These are phyloP conservation scores for Cercophora newfieldiana DNA, from an alignment of 495 filamentous ascomycete genomes.

Conservation along the genomic window DNA sequence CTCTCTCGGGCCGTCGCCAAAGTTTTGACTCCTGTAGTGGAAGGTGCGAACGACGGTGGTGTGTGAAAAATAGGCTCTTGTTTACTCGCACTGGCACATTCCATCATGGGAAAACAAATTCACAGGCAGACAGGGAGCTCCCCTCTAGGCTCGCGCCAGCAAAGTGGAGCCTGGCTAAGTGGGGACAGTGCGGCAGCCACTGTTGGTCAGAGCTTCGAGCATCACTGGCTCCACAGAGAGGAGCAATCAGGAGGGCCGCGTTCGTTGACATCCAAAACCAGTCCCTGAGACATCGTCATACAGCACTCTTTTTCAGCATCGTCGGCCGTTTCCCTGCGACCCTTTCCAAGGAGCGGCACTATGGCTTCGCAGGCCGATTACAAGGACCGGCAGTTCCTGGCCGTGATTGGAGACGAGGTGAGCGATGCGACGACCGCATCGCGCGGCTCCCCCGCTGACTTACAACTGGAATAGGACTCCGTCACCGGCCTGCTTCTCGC, in stretches of 20 bases:
- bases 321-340: not conserved
- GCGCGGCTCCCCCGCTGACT: conserved; percentile 9
- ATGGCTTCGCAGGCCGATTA: conserved; percentile 62
- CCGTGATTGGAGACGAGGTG: conserved; percentile 97
- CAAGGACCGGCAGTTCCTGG: conserved; percentile 93
- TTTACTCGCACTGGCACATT: not conserved
- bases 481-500: conserved; percentile 93
- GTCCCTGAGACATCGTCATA: not conserved
- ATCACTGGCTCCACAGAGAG: too few relatives aligned
- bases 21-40: not conserved
- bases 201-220: not conserved
- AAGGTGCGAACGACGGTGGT: not conserved
- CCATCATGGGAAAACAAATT: not conserved
- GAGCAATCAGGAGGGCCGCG: not conserved
- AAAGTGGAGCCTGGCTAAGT: too few relatives aligned
- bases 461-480: conserved; percentile 64
- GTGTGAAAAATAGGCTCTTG: not conserved
- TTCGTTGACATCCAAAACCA: not conserved
- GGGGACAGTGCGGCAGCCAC: not conserved
- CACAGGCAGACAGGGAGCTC: not conserved
- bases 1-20: not conserved
- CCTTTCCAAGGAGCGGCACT: not conserved
- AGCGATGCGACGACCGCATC: conserved; percentile 28
- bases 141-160: not conserved
- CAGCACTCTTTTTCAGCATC: conserved; percentile 1